Percentiles rank a stretch among this genome's conserved stretches.
phyloP scores from a whole-genome alignment of 2,329 filamentous ascomycete species.

The Penicillium sp. region DNA sequence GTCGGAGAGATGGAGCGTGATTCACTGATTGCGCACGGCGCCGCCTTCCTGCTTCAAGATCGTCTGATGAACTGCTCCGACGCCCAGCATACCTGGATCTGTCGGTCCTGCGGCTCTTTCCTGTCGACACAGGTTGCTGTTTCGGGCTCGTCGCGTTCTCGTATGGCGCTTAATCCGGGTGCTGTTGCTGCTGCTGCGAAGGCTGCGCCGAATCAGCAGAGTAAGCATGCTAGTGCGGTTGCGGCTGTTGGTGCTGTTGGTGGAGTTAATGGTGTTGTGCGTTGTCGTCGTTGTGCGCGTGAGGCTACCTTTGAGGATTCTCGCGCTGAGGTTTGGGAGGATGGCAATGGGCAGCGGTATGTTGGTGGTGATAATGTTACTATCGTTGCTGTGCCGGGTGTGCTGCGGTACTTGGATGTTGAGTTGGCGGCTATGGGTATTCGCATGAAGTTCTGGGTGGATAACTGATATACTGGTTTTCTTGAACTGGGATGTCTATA shows the following conservation, averaged over 20 bases:
- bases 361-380: constrained; percentile 88
- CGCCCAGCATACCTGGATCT: constrained; percentile 85
- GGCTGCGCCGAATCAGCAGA: constrained; percentile 29
- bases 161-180: constrained; percentile 30
- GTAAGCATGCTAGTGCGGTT: constrained; percentile 43
- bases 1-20: constrained; percentile 99
- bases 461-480: constrained; percentile 33
- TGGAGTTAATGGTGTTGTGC: constrained; percentile 59
- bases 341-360: constrained; percentile 78
- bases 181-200: constrained; percentile 32
- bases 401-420: constrained; percentile 88
- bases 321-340: constrained; percentile 78
- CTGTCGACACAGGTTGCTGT: constrained; percentile 67
- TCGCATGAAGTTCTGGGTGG: constrained; percentile 84
- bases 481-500: constrained; percentile 7
- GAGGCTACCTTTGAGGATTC: constrained; percentile 59
- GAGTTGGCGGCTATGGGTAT: constrained; percentile 96
- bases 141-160: constrained; percentile 28
- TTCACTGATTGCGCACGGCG: constrained; percentile 88
- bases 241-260: constrained; percentile 55
- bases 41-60: constrained; percentile 91
- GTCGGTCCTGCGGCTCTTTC: constrained; percentile 84
- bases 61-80: constrained; percentile 96
- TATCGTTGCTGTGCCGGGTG: constrained; percentile 85
- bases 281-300: constrained; percentile 75